These are phyloP conservation scores for Clonostachys byssicola DNA, from an alignment of 2,329 filamentous ascomycete species.

Conservation along the genomic window DNA sequence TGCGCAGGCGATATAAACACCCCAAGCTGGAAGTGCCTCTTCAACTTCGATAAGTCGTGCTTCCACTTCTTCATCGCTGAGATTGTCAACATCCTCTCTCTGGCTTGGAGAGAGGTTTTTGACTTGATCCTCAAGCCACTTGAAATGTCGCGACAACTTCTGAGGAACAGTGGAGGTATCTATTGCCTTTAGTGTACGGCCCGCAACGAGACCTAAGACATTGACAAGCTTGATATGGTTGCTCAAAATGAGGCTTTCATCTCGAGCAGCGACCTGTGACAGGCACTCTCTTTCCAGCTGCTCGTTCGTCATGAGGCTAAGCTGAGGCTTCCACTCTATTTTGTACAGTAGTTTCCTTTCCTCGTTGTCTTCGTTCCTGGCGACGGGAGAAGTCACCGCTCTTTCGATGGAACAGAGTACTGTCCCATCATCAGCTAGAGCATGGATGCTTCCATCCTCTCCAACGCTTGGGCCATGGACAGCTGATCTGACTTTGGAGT, in stretches of 20 bases:
- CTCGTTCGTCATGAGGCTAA: neutral
- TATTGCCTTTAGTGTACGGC: no score
- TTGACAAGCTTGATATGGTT: no score
- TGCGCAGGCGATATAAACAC: neutral
- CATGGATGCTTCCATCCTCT: neutral
- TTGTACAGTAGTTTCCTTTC: constrained; percentile 1
- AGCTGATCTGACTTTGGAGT: no score
- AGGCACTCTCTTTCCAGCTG: constrained; percentile 8
- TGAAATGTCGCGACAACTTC: no score
- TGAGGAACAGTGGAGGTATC: no score
- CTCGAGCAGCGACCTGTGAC: constrained; percentile 5
- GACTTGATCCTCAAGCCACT: no score
- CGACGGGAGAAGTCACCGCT: neutral
- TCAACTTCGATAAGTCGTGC: neutral
- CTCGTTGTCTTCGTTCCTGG: neutral
- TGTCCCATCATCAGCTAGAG: neutral
- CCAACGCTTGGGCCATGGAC: neutral
- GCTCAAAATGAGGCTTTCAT: neutral
- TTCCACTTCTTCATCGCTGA: neutral
- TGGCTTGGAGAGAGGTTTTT: no score
- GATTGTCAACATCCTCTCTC: neutral
- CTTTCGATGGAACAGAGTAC: neutral
- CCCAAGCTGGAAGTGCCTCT: neutral
- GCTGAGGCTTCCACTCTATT: constrained; percentile 1
- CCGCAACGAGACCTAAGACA: no score